Evolutionary conservation across 768 basidiomycete species (phyloP), one percentile per base, ranked within the genome.

Genomic region (Suillus sp.): DNA sequence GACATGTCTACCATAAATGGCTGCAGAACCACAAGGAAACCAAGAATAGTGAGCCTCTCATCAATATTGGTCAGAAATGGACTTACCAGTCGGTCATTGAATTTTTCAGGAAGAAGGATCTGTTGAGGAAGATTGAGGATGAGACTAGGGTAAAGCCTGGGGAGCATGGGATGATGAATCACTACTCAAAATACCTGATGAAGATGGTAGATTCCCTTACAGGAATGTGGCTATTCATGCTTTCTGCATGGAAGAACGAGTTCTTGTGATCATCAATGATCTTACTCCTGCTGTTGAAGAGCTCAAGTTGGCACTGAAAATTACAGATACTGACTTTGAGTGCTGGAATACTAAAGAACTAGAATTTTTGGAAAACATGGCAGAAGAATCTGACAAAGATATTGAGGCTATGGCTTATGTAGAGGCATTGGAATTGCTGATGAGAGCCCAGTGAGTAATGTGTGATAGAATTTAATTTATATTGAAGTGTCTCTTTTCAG

Each of bases 371-470:
- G n/a, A 20, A 4, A 42, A 25, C 6, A 14, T 50, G 34, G 51
- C 35, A 20, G 37, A 18, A 7, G 60, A 61, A 60, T 47, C 65
- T 9, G 42, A 60, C 14, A 65, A 67, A n/a, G 74, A 78, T 56
- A 20, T 75, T 2, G 67, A 70, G 53, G 65, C 68, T 8, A n/a
- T 48, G 22, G 7, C 42, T 40, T 60, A 60, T 18, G 43, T 60
- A 5, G 59, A 60, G n/a, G 40, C 18, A n/a, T 45, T 60, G 4
- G 14, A 60, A 32, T 43, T 27, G 9, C 43, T 60, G n/a, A n/a
- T n/a, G n/a, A n/a, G n/a, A n/a, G n/a, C n/a, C n/a, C n/a, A n/a
- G n/a, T n/a, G n/a, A n/a, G n/a, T n/a, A n/a, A n/a, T n/a, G n/a
- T n/a, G n/a, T n/a, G n/a, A n/a, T n/a, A n/a, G n/a, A n/a, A n/a